phyloP scores from a whole-genome alignment of 169 alveolate species.

The Perkinsus marinus region DNA sequence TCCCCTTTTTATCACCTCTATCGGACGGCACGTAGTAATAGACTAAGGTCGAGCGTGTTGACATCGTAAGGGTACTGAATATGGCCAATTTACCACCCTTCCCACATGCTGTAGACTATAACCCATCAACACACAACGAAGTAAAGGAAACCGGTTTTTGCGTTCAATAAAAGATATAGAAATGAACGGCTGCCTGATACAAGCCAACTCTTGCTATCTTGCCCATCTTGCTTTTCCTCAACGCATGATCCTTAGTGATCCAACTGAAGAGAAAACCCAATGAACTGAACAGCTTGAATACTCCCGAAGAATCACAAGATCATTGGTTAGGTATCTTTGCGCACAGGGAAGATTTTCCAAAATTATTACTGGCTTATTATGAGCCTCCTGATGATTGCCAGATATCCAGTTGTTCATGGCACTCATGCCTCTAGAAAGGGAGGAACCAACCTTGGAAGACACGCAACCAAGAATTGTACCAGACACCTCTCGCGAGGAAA shows the following conservation, averaged over 20 bases:
- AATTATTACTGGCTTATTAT: not conserved
- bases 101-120: too few relatives aligned
- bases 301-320: not conserved
- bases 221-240: too few relatives aligned
- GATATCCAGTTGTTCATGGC: not conserved
- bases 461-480: not conserved
- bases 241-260: not conserved
- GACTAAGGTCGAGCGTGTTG: not conserved
- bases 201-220: too few relatives aligned
- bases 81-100: too few relatives aligned
- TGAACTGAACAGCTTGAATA: not conserved
- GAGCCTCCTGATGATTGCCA: not conserved
- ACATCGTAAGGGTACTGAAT: not conserved
- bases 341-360: not conserved
- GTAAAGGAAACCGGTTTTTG: not conserved
- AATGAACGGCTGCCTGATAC: too few relatives aligned
- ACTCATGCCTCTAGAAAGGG: not conserved
- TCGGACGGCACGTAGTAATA: not conserved
- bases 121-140: not conserved
- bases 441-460: not conserved
- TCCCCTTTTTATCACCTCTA: not conserved
- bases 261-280: not conserved
- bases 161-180: not conserved
- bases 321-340: not conserved
- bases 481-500: not conserved